Percentiles rank a stretch among this genome's conserved stretches.
Conservation (phyloP, 768 basidiomycete genomes). For the Suillus discolor region DNA sequence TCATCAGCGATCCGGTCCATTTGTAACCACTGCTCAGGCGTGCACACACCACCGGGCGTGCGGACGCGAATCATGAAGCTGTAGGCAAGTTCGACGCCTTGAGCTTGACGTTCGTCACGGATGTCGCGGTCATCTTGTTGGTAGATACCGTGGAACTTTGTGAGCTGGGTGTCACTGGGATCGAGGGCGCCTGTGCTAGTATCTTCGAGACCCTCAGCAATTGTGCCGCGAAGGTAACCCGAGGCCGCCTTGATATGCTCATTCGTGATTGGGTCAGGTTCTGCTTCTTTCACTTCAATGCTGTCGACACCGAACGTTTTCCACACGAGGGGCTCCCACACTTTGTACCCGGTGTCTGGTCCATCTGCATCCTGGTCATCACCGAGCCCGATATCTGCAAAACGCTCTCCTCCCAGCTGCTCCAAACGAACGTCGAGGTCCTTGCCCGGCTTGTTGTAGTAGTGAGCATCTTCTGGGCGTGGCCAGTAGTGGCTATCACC, state of each 20-base stretch:
- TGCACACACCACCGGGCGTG: constrained; percentile 95
- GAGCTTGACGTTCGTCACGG: constrained; percentile 90
- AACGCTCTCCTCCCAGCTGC: constrained; percentile 76
- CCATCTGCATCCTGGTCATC: constrained; percentile 99
- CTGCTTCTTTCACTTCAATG: constrained; percentile 86
- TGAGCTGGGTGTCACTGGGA: constrained; percentile 88
- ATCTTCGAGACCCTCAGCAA: constrained; percentile 88
- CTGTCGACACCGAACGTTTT: constrained; percentile 91
- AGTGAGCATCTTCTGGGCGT: constrained; percentile 92
- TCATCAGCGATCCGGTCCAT: constrained; percentile 98
- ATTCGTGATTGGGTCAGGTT: constrained; percentile 97
- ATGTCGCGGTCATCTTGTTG: constrained; percentile 99
- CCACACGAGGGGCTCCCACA: constrained; percentile 95
- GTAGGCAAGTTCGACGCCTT: constrained; percentile 94
- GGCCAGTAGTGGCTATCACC: constrained; percentile 99
- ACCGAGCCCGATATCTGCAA: constrained; percentile 79
- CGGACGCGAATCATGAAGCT: constrained; percentile 98
- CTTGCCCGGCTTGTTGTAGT: constrained; percentile 96
- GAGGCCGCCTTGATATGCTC: constrained; percentile 99
- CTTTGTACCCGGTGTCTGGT: constrained; percentile 91
- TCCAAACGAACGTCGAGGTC: constrained; percentile 84
- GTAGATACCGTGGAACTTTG: constrained; percentile 97
- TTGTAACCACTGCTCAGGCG: constrained; percentile 87
- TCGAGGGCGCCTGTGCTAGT: constrained; percentile 88
- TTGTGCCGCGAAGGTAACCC: constrained; percentile 92